phyloP scores from a whole-genome alignment of 1,284 basidiomycete genomes.

The Chalciporus sp. region DNA sequence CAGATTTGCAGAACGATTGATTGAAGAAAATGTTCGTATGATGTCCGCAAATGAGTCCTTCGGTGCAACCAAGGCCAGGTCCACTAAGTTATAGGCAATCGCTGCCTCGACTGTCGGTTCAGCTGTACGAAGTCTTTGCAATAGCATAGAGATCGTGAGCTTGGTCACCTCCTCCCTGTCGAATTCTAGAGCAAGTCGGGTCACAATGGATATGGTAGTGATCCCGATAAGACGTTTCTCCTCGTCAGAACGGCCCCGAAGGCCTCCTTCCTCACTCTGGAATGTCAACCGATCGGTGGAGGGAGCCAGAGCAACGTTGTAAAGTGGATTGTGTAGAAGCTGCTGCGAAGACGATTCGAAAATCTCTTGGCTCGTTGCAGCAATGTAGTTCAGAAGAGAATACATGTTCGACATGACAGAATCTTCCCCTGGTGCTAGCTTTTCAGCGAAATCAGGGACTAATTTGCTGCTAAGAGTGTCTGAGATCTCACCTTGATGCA shows the following conservation, averaged over 20 bases:
- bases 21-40: slow-evolving; percentile 82
- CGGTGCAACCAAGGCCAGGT: slow-evolving; percentile 82
- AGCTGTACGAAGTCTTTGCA: slow-evolving; percentile 84
- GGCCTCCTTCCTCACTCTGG: slow-evolving; percentile 46
- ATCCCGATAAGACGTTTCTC: slow-evolving; percentile 85
- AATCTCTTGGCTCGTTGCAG: slow-evolving; percentile 76
- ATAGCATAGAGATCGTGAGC: slow-evolving; percentile 88
- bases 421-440: slow-evolving; percentile 88
- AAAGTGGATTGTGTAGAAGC: slow-evolving; percentile 44
- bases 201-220: slow-evolving; percentile 89
- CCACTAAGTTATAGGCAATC: slow-evolving; percentile 90
- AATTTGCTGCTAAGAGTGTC: neutral
- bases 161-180: slow-evolving; percentile 82
- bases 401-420: slow-evolving; percentile 95
- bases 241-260: slow-evolving; percentile 76
- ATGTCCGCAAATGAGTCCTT: slow-evolving; percentile 84
- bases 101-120: slow-evolving; percentile 88
- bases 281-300: slow-evolving; percentile 31
- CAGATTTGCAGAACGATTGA: slow-evolving; percentile 81
- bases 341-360: slow-evolving; percentile 53
- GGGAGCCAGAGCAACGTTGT: slow-evolving; percentile 48
- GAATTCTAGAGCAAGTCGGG: slow-evolving; percentile 82
- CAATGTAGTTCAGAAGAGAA: slow-evolving; percentile 90
- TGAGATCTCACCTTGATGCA: slow-evolving; percentile 73
- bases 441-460: slow-evolving; percentile 9